Evolutionary conservation across 2,329 filamentous ascomycete genomes (phyloP), one percentile per base, ranked within the genome.

Genomic region (Beauveria brongniartii): DNA sequence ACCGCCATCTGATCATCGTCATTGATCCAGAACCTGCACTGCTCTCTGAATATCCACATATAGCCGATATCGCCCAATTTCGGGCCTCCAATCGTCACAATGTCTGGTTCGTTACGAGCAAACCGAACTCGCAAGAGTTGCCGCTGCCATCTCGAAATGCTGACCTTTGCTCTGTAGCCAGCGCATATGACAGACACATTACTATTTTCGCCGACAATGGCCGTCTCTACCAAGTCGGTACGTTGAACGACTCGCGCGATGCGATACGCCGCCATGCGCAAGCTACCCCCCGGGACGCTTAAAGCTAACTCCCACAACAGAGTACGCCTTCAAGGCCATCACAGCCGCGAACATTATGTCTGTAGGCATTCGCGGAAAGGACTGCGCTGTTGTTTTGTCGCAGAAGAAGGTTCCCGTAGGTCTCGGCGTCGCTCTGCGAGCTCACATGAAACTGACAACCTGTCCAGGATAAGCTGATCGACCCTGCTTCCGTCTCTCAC

Each of bases 311-410:
- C 28, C n/a, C 28, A 37, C 26, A 14, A 69, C 74, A 97, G 94
- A 99, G 84, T 99, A 99, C 93, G 94, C 94, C 70, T 99, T 99
- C 87, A 99, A 99, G 82, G 94, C 94, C 63, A 99, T 99, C 78
- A 99, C 94, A 69, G 93, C 94, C 64, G 94, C 94, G 69, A 97
- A 97, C 78, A 97, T 99, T 80, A 99, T 96, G 82, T 94, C 94
- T 64, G 85, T 99, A 75, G 94, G 94, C 69, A 86, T 99, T 68
- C 85, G 92, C 73, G 94, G 94, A 77, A 99, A 99, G 83, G 86
- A 94, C 79, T 97, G 93, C 72, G 94, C 94, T 40, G 94, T 99
- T 50, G 91, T 99, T 58, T 81, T 99, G 74, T 97, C 94, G 64
- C 94, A 99, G 80, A 99, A 99, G 87, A 99, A 99, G 81, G 94